Evolutionary conservation across 805 yeast genomes (phyloP), one percentile per base, ranked within the genome.

Genomic region (Kluyveromyces lactis): DNA sequence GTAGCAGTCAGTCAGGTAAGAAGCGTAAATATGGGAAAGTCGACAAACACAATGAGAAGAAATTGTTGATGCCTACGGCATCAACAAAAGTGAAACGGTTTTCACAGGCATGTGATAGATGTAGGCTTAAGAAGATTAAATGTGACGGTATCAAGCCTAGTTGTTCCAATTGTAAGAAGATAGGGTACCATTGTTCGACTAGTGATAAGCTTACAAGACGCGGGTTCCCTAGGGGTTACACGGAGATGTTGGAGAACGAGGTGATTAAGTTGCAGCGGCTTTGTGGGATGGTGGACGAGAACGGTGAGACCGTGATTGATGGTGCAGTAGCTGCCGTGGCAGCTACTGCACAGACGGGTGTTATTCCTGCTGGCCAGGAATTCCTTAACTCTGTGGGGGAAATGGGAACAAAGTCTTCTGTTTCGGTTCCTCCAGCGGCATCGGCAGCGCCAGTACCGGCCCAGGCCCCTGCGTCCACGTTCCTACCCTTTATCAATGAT

Each of bases 101-200:
- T 2, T 73, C 82, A 1, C 92, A 83, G 57, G 92, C 92, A 2
- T 83, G 94, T 61, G 92, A 83, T 56, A 64, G 92, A 26, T 83
- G 92, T 51, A 66, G 90, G 33, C 75, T 80, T 46, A 79, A 84
- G 49, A 83, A 82, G 60, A 80, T 81, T 46, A 77, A 78, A 46
- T 83, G 92, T 59, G 83, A 81, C 51, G 90, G 89, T 1, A 67
- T 70, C 42, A 68, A 74, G 2, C 87, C 87, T 1, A 58, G 66
- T 33, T 83, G 94, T 55, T 67, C 77, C 27, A 79, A 80, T 51
- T 83, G 92, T 53, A 61, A 64, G 26, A 73, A 73, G 45, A 75
- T 79, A 31, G 81, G 79, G 0, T 79, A 78, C 50, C 76, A 72
- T 33, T 83, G 94, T 56, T 72, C 76, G 30, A 81, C 82, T 3